Evolutionary conservation across 2,329 filamentous ascomycete genomes (phyloP).

Genomic region (Phyllosticta paracitricarpa): DNA sequence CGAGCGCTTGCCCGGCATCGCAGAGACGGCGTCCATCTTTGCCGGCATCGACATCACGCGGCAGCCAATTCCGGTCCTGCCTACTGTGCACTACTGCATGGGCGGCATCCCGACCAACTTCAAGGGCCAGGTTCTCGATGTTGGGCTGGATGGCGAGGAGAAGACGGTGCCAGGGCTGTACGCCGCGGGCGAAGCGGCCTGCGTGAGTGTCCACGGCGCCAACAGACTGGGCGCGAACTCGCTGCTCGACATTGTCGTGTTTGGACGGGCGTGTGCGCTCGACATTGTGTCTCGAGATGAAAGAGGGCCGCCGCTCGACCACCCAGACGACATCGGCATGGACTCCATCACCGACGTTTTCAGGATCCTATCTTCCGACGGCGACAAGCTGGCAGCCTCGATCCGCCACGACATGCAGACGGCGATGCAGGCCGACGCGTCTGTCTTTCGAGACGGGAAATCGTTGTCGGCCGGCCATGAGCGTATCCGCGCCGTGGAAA

Average conservation of each 20-base stretch:
- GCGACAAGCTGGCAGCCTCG: conserved; percentile 27
- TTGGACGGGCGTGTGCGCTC: conserved; percentile 37
- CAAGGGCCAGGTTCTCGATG: conserved; percentile 37
- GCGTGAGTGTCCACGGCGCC: conserved; percentile 40
- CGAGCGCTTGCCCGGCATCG: conserved; percentile 39
- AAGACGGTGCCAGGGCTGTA: conserved; percentile 37
- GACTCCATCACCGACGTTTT: conserved; percentile 27
- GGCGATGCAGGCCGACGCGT: conserved; percentile 37
- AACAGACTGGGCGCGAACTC: conserved; percentile 41
- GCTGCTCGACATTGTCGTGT: conserved; percentile 41
- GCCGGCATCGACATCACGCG: conserved; percentile 40
- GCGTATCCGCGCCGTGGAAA: conserved; percentile 26
- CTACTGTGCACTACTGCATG: conserved; percentile 45
- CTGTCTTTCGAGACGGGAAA: conserved; percentile 36
- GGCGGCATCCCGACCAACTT: conserved; percentile 42
- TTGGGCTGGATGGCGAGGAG: conserved; percentile 30
- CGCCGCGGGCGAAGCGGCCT: conserved; percentile 40
- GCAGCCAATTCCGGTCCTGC: conserved; percentile 41
- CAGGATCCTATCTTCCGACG: conserved; percentile 27
- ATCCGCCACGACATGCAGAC: conserved; percentile 35
- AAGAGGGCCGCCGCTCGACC: conserved; percentile 22
- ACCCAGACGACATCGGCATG: conserved; percentile 28
- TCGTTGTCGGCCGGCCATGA: conserved; percentile 26
- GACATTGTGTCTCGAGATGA: conserved; percentile 19
- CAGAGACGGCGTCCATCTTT: conserved; percentile 42